Evolutionary conservation across 2,329 filamentous ascomycete species (phyloP), one percentile per base, ranked within the genome.

Genomic region (Venturia pyrina): DNA sequence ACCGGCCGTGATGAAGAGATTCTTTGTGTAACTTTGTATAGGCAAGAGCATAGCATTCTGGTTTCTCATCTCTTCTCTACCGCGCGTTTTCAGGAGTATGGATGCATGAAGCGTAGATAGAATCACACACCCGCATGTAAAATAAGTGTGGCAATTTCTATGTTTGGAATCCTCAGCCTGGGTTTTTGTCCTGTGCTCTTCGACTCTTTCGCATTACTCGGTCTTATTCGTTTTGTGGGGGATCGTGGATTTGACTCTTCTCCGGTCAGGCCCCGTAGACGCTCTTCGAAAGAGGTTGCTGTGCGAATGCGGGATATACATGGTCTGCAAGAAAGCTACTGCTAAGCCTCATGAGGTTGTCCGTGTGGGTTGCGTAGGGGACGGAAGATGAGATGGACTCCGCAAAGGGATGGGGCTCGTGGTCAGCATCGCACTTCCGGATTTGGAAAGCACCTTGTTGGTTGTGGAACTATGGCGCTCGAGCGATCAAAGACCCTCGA

Each of bases 31-130:
- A 37, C 32, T 19, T 59, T 59, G 32, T 59, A n/a, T 28, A 21
- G 13, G 48, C 48, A 28, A 28, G 53, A 37, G 53, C 53, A 59
- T 59, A 59, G 53, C 53, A 59, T 59, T n/a, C 19, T 17, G 5
- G 53, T 59, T 3, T 59, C 17, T 59, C 28, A 59, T 59, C 53
- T 59, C 53, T 40, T 59, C 53, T 59, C 53, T 34, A n/a, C 53
- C 19, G 28, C 28, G 32, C 50, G 41, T 13, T 37, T 11, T 59
- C 53, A 21, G 53, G 32, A 59, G 28, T 37, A n/a, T 37, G 53
- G 53, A 59, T 37, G 53, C 32, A 40, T 59, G 28, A 56, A 19
- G 28, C 37, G 53, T 59, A 59, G 32, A 59, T 59, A 59, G 11
- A 59, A 3, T 21, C 8, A 59, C n/a, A 11, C 11, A 59, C 32